Base-by-base conservation (phyloP, 148 eudicot genomes). In the Rhododendron ferrugineum region DNA sequence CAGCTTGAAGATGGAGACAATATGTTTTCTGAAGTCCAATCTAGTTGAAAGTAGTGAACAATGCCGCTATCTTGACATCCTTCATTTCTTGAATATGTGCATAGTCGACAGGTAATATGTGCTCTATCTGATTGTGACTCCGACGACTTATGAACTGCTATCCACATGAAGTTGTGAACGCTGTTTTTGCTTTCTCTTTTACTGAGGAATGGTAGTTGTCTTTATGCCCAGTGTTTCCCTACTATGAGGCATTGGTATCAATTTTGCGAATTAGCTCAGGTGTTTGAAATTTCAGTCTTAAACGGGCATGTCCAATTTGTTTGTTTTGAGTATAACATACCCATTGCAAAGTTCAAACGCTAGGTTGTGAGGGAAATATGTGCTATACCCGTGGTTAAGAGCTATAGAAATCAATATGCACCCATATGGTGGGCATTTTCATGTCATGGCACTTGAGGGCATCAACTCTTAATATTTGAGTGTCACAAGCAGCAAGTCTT, bases 71-170 rank as follows among this genome's bases (percentile, higher is more conserved):
- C 8, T 8, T 40, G 6, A 40, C 1, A 7, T 40, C 6, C 6
- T 40, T 40, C 44, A 6, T 40, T 40, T 40, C 6, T 40, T 6
- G 7, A 40, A 40, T 40, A 0, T 6, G 8, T 6, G 81, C 96
- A 95, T 90, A 97, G 94, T 86, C 98, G 99, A 80, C 99, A 93
- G 94, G 98, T 96, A 52, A 13, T 82, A 8, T 15, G 22, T 30
- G n/a, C 8, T 15, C 8, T 15, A 20, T 32, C 11, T 3, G 6
- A 14, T 60, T 23, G 47, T 37, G 20, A 66, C 52, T 60, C 10
- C 1, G 11, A 23, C 1, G 37, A 30, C 42, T 26, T 72, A 15
- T 14, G 77, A 73, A 5, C 20, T 73, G 0, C 37, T 32, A 34
- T 73, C 18, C 77, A 5, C 22, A 73, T 34, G 22, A 34, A 30